phyloP scores from a whole-genome alignment of 2,329 filamentous ascomycete species.

The Orbilia ellipsospora region DNA sequence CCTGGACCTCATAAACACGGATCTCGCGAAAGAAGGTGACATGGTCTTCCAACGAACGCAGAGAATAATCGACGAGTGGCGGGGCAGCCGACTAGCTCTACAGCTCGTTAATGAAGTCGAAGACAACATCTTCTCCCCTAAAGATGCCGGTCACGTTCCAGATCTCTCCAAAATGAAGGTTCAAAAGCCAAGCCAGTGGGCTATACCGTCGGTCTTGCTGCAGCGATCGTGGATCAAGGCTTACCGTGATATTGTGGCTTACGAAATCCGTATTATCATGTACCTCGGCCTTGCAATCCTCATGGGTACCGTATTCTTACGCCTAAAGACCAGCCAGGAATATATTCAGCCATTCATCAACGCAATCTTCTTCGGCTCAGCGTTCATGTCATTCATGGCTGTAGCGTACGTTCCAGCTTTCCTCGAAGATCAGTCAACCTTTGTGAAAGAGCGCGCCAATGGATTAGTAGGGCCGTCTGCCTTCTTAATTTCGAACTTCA shows the following conservation, averaged over 20 bases:
- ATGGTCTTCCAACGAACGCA: neutral
- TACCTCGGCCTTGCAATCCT: conserved; percentile 74
- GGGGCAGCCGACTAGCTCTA: conserved; percentile 61
- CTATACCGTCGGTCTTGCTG: conserved; percentile 72
- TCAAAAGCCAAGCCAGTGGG: conserved; percentile 60
- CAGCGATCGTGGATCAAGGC: conserved; percentile 84
- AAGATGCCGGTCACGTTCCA: conserved; percentile 39
- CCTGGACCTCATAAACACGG: conserved; percentile 80
- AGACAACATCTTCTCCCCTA: conserved; percentile 59
- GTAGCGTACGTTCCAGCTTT: conserved; percentile 86
- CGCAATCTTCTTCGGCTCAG: conserved; percentile 69
- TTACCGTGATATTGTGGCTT: conserved; percentile 83
- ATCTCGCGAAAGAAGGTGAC: conserved; percentile 64
- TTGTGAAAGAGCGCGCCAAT: conserved; percentile 81
- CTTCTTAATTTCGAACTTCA: conserved; percentile 80
- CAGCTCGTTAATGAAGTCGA: conserved; percentile 27
- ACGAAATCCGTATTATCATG: conserved; percentile 75
- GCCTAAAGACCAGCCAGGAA: conserved; percentile 73
- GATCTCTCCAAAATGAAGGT: conserved; percentile 63
- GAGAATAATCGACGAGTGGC: neutral
- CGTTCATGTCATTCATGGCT: conserved; percentile 83
- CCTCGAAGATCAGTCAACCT: conserved; percentile 79
- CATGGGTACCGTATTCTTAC: conserved; percentile 88
- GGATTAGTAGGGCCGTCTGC: conserved; percentile 79
- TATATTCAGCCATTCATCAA: conserved; percentile 85